Evolutionary conservation across 2,329 filamentous ascomycete species (phyloP), one percentile per base, ranked within the genome.

Genomic region (Fusarium verrucosum): DNA sequence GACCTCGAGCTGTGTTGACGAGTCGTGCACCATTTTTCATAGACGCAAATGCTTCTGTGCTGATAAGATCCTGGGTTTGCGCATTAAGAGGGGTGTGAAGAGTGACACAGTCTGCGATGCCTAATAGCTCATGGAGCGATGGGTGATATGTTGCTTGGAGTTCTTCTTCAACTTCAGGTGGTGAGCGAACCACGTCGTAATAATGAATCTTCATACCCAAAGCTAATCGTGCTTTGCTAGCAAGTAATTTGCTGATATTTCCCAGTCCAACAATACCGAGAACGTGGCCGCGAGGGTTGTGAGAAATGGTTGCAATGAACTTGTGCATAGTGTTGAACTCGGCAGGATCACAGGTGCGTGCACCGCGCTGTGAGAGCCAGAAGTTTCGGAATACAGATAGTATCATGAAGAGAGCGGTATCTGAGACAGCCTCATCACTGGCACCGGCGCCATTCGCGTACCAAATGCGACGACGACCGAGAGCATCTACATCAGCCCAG

Each of bases 141-240:
- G 66, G 32, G 10, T 78, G 73, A 44, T 70, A 78, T 9, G 64
- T 72, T 2, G 71, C 74, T 1, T 66, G 53, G 2, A 77, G 65
- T 10, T 72, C 66, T 4, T 58, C 30, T 33, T 79, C 77, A 11
- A 74, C 62, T 7, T 74, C 72, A 0, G 54, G 30, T 0, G 73
- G 46, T 1, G 68, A 63, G 1, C 75, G 66, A 1, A 73, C 68
- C 7, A 74, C 72, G 28, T 87, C 85, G 36, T 84, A 78, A 46
- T 87, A 87, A 10, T 81, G 73, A 16, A 86, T 80, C 8, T 79
- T 72, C 84, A 87, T 87, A 1, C 82, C 82, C n/a, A 86, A 76
- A 0, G 79, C 80, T 0, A 68, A 56, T 1, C 70, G 54, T 0
- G 76, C 78, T 46, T 81, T 87, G 45, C 80, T 72, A 1, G 83